Evolutionary conservation across 176 grass and related monocot species (phyloP), one percentile per base, ranked within the genome.

Genomic region (Panicum miliaceum): DNA sequence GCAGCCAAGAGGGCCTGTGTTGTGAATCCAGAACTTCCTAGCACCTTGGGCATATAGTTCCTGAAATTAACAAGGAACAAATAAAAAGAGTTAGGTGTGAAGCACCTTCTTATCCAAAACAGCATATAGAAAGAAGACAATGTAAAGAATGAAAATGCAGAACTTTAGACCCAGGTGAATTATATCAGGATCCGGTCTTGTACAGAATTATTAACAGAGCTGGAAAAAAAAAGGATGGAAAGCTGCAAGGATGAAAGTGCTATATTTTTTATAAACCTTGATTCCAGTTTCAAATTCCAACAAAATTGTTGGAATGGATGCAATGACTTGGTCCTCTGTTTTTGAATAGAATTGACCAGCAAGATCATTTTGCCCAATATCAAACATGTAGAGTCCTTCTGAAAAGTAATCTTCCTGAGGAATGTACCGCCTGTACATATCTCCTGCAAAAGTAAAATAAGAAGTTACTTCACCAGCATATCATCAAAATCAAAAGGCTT

Each of bases 1-100:
- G 89, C 96, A 99, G 15, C 96, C 96, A 0, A 99, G 93, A 71
- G 96, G 96, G 63, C 93, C 93, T 41, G 93, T 99, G 75, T 99
- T 99, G 77, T 99, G 96, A 88, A 99, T 99, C 96, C 96, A 99
- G 90, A 99, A 99, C 73, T 91, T 96, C 81, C 96, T 92, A 26
- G 93, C 96, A 92, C 96, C 96, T 90, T 94, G 84, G 35, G 92
- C 85, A 62, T 99, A 93, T 70, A 99, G 67, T 69, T 90, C 90
- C 96, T 99, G 91, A 68, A 90, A 85, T 46, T 78, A 76, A 20
- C 11, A 81, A 59, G 45, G 71, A 66, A 76, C 4, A 63, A 1
- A 22, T 2, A 25, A 59, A 78, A 85, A 72, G 57, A 27, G 36
- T 65, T 71, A 52, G 18, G 16, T 18, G 35, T 50, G 53, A 71